Percentiles rank a stretch among this genome's conserved stretches.
phyloP scores from a whole-genome alignment of 2,329 filamentous ascomycete species.

The Botrytis byssoidea region DNA sequence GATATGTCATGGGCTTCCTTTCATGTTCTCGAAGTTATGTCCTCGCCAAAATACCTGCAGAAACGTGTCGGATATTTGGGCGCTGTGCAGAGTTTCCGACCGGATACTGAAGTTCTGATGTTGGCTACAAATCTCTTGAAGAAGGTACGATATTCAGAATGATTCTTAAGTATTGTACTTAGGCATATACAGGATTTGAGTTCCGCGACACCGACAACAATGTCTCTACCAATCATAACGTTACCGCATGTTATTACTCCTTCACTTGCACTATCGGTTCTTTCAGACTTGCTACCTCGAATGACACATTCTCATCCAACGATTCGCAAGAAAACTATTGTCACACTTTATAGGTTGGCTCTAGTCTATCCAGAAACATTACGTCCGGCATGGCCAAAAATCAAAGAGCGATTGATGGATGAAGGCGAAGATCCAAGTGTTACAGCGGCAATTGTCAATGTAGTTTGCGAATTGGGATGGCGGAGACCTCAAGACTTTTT shows the following conservation, averaged over 20 bases:
- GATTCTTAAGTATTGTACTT: constrained; percentile 2
- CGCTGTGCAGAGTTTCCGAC: constrained; percentile 91
- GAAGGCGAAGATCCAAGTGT: constrained; percentile 87
- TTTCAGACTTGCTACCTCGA: constrained; percentile 82
- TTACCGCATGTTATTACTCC: constrained; percentile 95
- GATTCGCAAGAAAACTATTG: constrained; percentile 92
- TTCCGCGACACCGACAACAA: constrained; percentile 68
- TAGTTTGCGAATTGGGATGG: constrained; percentile 95
- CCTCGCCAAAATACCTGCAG: constrained; percentile 87
- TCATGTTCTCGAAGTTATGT: constrained; percentile 98
- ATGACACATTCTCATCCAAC: constrained; percentile 81
- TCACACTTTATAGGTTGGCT: constrained; percentile 88
- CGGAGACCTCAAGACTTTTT: constrained; percentile 90
- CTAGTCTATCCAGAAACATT: constrained; percentile 96
- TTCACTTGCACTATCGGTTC: constrained; percentile 83
- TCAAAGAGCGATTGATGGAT: constrained; percentile 91
- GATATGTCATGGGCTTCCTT: constrained; percentile 99
- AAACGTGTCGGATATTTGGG: constrained; percentile 94
- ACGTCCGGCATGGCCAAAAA: constrained; percentile 91
- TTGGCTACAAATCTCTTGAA: constrained; percentile 94
- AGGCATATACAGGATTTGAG: constrained; percentile 61
- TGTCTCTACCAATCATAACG: constrained; percentile 81
- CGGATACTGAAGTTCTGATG: constrained; percentile 97
- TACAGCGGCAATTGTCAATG: constrained; percentile 93
- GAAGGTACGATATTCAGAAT: constrained; percentile 57